Base-by-base conservation (phyloP, 257 asterid species). In the Cordia subcordata region DNA sequence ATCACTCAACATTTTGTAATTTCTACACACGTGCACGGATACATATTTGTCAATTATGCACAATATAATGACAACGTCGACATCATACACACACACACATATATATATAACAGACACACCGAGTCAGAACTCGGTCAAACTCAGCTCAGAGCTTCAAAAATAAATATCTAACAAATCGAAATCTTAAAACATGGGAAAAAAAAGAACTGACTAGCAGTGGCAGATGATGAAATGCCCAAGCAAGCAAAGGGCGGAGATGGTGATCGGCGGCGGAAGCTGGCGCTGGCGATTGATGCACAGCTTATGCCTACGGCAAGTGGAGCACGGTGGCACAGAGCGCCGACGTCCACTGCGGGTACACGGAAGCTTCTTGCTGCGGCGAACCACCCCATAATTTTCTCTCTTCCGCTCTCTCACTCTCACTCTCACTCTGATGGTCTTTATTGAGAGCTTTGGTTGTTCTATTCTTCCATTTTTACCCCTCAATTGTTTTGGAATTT, bases 311-410 rank as follows among this genome's bases (percentile, higher is more conserved):
- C 76, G 40, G 79, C 81, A 13, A 78, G 23, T 1, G 94, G 87
- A 53, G 79, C 81, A 23, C 84, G 68, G 50, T 71, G 60, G 17
- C 88, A 82, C 56, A 88, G 68, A 15, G 77, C 72, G 27, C 65
- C 65, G 27, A 73, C 84, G 46, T 86, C 85, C 60, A 88, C 39
- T 38, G 95, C 77, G 67, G 95, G 95, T 38, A 92, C 12, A 44
- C 79, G 82, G 58, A 92, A 88, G 62, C 60, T 79, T 77, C 83
- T 91, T 45, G 87, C 81, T 69, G 87, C 93, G 81, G 85, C 77
- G 71, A 61, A 72, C 95, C 92, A 91, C 65, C 88, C 81, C 98
- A 87, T 91, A 32, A 58, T 14, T 45, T 27, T 50, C 16, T 33
- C 53, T 49, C 57, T 52, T 52, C 10, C 3, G 10, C 15, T 42